These are phyloP conservation scores for Phytopythium vexans DNA, from an alignment of 352 stramenopile genomes.

Conservation along the genomic window DNA sequence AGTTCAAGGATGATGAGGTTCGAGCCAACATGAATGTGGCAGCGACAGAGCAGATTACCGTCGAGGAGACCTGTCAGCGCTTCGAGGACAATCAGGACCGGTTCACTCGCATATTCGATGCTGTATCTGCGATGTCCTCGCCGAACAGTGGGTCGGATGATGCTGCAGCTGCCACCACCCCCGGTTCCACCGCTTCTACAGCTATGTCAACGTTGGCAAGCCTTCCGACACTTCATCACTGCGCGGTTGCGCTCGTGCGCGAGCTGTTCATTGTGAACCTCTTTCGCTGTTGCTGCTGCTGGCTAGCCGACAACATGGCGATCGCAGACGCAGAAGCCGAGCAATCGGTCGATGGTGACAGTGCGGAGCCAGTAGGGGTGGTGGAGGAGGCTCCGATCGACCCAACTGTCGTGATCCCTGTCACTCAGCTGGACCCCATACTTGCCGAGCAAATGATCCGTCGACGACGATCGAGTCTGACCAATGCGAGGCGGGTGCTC, in stretches of 20 bases:
- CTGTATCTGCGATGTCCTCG: background rate
- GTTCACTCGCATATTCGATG: background rate
- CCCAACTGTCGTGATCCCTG: background rate
- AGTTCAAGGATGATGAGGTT: no score
- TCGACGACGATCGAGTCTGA: slow-evolving; percentile 38
- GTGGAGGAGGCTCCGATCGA: background rate
- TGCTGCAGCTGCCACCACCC: no score
- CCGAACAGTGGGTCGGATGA: background rate
- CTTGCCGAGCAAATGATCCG: background rate
- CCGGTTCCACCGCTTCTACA: no score
- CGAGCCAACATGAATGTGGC: no score
- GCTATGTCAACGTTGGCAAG: no score
- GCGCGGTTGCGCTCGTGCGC: slow-evolving; percentile 32
- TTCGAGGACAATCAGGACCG: background rate
- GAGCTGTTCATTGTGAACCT: slow-evolving; percentile 53
- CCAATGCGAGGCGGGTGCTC: slow-evolving; percentile 28
- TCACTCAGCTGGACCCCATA: background rate
- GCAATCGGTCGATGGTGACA: background rate
- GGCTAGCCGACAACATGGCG: slow-evolving; percentile 57
- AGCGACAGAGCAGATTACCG: no score
- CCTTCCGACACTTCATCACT: slow-evolving; percentile 31
- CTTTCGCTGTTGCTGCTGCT: slow-evolving; percentile 59
- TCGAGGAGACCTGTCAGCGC: no score
- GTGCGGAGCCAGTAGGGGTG: background rate
- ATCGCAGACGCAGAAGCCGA: slow-evolving; percentile 3